A percentile compares a stretch with the other conserved stretches of the same genome.
Evolutionary conservation across 148 eudicot genomes (phyloP).

Genomic region (Vaccinium myrtillus): DNA sequence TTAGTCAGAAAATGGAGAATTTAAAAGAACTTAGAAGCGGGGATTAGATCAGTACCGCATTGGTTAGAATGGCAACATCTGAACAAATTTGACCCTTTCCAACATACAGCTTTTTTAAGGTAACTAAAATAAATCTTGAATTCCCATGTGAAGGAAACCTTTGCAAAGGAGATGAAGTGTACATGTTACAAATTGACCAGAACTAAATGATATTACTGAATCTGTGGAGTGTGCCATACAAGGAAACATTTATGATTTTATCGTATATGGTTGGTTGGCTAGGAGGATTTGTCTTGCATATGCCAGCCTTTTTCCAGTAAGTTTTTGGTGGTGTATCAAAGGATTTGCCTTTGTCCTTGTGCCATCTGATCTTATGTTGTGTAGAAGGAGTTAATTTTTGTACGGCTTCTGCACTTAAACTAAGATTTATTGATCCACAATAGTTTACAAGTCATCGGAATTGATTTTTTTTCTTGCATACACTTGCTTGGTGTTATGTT

Average conservation of each 20-base stretch:
- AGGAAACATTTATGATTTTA: background rate
- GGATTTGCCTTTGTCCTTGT: background rate
- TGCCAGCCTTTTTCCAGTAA: background rate
- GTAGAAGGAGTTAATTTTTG: background rate
- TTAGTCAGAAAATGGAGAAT: background rate
- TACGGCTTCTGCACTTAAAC: background rate
- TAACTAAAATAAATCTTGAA: constrained; percentile 1
- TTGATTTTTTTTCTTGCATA: background rate
- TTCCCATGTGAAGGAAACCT: background rate
- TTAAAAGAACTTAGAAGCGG: background rate
- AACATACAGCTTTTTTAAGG: constrained; percentile 6
- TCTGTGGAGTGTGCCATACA: background rate
- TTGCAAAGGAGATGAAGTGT: background rate
- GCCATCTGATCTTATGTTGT: background rate
- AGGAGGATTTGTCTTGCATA: background rate
- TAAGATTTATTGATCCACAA: background rate
- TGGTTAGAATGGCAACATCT: constrained; percentile 16
- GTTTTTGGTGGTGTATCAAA: background rate
- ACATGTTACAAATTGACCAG: background rate
- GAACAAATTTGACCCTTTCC: constrained; percentile 18
- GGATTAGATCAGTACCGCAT: background rate
- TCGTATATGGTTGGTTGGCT: background rate
- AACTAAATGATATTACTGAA: too few species aligned
- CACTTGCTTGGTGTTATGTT: background rate
- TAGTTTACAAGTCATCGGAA: background rate